Base-by-base conservation (phyloP, 306 rosid genomes). In the Vigna hirtella region DNA sequence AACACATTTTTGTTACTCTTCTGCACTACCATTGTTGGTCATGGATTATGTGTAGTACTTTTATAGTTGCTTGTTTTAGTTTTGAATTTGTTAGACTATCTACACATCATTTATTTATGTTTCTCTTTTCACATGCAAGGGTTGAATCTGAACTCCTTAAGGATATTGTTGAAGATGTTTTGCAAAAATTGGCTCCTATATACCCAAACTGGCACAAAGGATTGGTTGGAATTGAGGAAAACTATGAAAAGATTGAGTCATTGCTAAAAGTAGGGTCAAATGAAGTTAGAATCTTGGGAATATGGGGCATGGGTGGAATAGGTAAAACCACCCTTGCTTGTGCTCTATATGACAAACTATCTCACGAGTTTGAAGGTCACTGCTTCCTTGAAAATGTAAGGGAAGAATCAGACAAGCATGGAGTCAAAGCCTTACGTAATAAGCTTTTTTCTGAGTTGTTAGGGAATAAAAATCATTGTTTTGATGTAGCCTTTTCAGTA, bases 251-350 rank as follows among this genome's bases (percentile, higher is more conserved):
- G 6, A 56, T 82, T 43, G 63, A 72, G 22, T 52, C 69, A 32
- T 18, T 63, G 32, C 32, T 77, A 67, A 22, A 63, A 42, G 43
- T 62, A 14, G 61, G 32, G 8, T 22, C 62, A 10, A 38, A 7
- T 1, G 52, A 70, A 13, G 79, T 64, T 34, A 36, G 13, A 76
- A n/a, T 70, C 16, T 9, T 82, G 5, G 82, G 81, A 70, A 49
- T 76, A 51, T 76, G 81, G 85, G 85, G 82, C 20, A 63, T 55
- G 52, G 82, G 78, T 11, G 79, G 82, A 18, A 45, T 59, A 16
- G 78, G 66, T 1, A 59, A 59, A 36, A 59, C 18, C 9, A 59
- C 40, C n/a, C 36, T 28, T 1, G 66, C 66, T 26, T 0, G 40
- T 28, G 4, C 40, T 59, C 28, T 59, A 14, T 59, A 59, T 59